Evolutionary conservation across 2,329 filamentous ascomycete species (phyloP), one percentile per base, ranked within the genome.

Genomic region (Aspergillus sp.): DNA sequence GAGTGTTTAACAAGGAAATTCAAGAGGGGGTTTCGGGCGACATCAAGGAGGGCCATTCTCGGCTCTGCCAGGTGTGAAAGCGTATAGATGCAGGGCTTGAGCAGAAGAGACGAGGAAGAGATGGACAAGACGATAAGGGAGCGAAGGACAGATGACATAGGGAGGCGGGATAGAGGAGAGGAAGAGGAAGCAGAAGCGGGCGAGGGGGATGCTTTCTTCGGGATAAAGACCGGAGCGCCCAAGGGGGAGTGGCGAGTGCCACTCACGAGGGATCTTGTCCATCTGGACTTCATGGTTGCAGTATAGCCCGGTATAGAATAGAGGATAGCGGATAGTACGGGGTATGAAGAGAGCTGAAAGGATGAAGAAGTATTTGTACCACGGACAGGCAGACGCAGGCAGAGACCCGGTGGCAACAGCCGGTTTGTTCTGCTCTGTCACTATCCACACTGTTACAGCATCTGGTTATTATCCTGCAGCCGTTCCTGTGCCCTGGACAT

Each of bases 1-100:
- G 73, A 64, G 43, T 70, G 68, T 52, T 72, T 71, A 28, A 74
- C 59, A 3, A 73, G 57, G 42, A 66, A 60, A 39, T 72, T 67
- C 7, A 79, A 56, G 3, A 76, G 12, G 1, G 65, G 65, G 53
- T 76, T 76, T 10, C 64, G 66, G 44, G 76, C 73, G 0, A 75
- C 72, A 51, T 76, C 72, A 30, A 76, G 59, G 1, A 76, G 44
- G 1, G 62, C 47, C 0, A 65, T 70, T 46, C 68, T 69, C 4
- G 72, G 73, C 43, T 71, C 65, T 1, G 71, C 68, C 44, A 75
- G 77, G 27, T 77, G 65, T 5, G 76, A 79, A 65, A 94, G 85
- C 43, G 86, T 70, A 48, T 76, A 76, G 45, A 94, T 77, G 36
- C 85, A 91, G 1, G 86, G 83, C 8, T 75, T 73, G 5, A 94